Evolutionary conservation across 345 rosid species (phyloP).

Genomic region (Iberis pinnata): DNA sequence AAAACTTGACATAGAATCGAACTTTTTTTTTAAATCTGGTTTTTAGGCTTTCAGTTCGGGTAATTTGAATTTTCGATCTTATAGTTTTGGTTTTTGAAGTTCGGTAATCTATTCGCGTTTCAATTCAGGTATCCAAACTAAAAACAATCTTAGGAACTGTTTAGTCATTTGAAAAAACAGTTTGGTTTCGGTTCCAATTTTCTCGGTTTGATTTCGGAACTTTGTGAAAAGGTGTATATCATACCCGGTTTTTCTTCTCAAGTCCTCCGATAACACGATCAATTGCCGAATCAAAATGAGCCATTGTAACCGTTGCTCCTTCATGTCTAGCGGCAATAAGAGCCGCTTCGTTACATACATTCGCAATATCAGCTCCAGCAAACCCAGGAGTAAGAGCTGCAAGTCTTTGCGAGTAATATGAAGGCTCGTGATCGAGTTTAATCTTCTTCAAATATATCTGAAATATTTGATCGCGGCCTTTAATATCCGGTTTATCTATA

Average conservation of each 20-base stretch:
- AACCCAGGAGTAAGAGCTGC: slow-evolving; percentile 97
- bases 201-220: too few species aligned
- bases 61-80: too few species aligned
- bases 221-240: background rate
- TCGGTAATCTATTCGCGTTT: too few species aligned
- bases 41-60: too few species aligned
- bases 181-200: too few species aligned
- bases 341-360: slow-evolving; percentile 94
- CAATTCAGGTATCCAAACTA: too few species aligned
- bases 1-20: too few species aligned
- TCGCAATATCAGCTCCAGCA: slow-evolving; percentile 97
- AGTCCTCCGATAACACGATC: slow-evolving; percentile 94
- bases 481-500: slow-evolving; percentile 87
- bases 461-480: slow-evolving; percentile 85
- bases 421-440: slow-evolving; percentile 76
- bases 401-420: slow-evolving; percentile 73
- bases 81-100: too few species aligned
- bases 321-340: slow-evolving; percentile 79
- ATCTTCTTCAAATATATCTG: slow-evolving; percentile 73
- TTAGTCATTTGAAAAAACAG: too few species aligned
- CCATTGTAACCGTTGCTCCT: slow-evolving; percentile 49
- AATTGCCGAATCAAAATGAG: slow-evolving; percentile 86
- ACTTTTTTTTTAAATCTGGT: too few species aligned
- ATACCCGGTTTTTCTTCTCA: slow-evolving; percentile 93
- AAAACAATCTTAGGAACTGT: too few species aligned